Base-by-base conservation (phyloP, 768 basidiomycete species). In the Symmetrospora coprosmae region DNA sequence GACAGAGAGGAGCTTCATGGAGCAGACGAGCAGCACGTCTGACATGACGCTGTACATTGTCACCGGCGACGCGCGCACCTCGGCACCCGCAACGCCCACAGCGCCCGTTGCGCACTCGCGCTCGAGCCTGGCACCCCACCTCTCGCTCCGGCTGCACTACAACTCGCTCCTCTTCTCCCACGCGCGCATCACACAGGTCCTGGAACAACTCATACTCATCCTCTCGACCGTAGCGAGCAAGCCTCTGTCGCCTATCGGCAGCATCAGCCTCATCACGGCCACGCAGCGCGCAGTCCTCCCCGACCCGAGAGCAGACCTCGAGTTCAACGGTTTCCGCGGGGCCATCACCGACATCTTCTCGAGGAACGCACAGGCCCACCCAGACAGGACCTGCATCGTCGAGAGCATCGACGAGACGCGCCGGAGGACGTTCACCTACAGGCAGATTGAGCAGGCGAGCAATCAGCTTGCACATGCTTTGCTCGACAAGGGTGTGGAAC, bases 291-390 rank as follows among this genome's bases (percentile, higher is more conserved):
- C 73, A 13, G 77, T 77, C 47, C 78, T 99, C 3, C 94, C 94
- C 0, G 78, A 85, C 69, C 89, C 92, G 2, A 81, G 80, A 11
- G 84, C 81, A 16, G 84, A 97, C 71, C 79, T 99, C 34, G 80
- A 94, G 67, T 99, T 94, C 92, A 92, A 88, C 72, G 91, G 84
- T 50, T 99, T 84, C 81, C 88, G 90, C 71, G 94, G 92, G 31
- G 87, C 92, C 6, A 96, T 99, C 70, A 88, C 92, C 14, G 86
- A 92, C 70, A 81, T 97, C 23, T 97, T 99, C 73, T 85, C 88
- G 9, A 74, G 76, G 35, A 96, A 99, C 74, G 94, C 94, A 1
- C 76, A 78, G 11, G 73, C 75, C 59, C 80, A 80, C 73, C 91
- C 92, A 0, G 83, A 87, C 30, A 76, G 83, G n/a, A 76, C 85